phyloP scores from a whole-genome alignment of 1,284 basidiomycete genomes.

The Laetiporus sulphureus region DNA sequence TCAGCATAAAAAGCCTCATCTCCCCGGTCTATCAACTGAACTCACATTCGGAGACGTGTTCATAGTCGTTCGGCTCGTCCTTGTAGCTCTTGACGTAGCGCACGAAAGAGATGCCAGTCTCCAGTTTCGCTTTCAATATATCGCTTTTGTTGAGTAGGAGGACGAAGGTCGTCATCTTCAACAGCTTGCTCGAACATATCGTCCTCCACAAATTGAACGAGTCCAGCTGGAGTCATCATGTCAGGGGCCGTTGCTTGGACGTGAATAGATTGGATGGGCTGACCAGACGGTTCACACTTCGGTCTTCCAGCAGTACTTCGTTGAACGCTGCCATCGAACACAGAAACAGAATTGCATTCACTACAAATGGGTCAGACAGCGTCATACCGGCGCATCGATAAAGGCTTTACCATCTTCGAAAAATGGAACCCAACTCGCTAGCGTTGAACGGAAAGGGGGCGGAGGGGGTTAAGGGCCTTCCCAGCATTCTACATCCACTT shows the following conservation, averaged over 20 bases:
- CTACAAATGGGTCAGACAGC: conserved; percentile 20
- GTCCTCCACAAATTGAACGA: conserved; percentile 55
- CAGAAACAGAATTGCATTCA: conserved; percentile 57
- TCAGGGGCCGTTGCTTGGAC: no score
- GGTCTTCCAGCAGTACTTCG: conserved; percentile 54
- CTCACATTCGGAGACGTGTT: conserved; percentile 46
- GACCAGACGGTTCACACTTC: conserved; percentile 50
- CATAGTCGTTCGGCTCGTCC: conserved; percentile 38
- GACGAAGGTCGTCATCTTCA: conserved; percentile 46
- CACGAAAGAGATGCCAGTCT: conserved; percentile 42
- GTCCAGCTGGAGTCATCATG: conserved; percentile 36
- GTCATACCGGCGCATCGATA: not conserved
- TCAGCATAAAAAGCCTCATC: not conserved
- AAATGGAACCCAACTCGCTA: conserved; percentile 58
- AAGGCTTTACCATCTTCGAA: conserved; percentile 50
- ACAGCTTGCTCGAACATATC: conserved; percentile 50
- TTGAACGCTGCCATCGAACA: conserved; percentile 64
- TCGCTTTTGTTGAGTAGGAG: conserved; percentile 62
- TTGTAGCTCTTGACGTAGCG: conserved; percentile 50
- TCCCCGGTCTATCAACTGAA: conserved; percentile 7
- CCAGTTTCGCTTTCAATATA: conserved; percentile 47
- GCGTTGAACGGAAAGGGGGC: not conserved
- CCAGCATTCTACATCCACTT: no score
- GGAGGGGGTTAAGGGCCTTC: no score
- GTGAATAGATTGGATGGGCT: no score